phyloP scores from a whole-genome alignment of 2,329 filamentous ascomycete species.

The Hypoxylon sp. region DNA sequence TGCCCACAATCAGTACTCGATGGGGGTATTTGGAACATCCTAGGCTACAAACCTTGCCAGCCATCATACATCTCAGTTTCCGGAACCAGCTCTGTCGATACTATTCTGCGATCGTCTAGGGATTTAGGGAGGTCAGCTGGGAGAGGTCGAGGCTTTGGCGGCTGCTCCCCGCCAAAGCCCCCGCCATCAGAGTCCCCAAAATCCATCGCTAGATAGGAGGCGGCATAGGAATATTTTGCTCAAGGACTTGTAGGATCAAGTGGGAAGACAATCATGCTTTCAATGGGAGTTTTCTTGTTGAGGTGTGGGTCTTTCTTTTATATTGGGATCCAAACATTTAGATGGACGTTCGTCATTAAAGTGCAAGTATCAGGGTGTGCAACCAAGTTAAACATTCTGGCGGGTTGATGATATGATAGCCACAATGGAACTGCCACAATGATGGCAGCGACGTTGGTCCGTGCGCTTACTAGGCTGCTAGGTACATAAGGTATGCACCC shows the following conservation, averaged over 20 bases:
- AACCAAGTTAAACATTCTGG: slow-evolving; percentile 28
- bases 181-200: slow-evolving; percentile 66
- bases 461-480: slow-evolving; percentile 16
- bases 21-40: slow-evolving; percentile 19
- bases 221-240: slow-evolving; percentile 49
- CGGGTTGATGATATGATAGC: slow-evolving; percentile 20
- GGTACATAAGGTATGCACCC: background rate
- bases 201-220: slow-evolving; percentile 69
- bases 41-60: slow-evolving; percentile 82
- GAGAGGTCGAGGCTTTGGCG: slow-evolving; percentile 67
- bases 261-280: slow-evolving; percentile 46
- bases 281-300: slow-evolving; percentile 24
- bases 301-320: slow-evolving; percentile 34
- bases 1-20: slow-evolving; percentile 40
- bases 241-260: slow-evolving; percentile 43
- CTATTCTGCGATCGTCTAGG: slow-evolving; percentile 85
- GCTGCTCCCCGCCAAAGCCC: slow-evolving; percentile 60
- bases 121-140: slow-evolving; percentile 91
- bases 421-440: slow-evolving; percentile 39
- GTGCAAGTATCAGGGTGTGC: slow-evolving; percentile 23
- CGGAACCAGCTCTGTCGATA: slow-evolving; percentile 74
- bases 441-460: slow-evolving; percentile 21
- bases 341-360: slow-evolving; percentile 44
- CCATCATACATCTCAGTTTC: slow-evolving; percentile 99
- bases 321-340: slow-evolving; percentile 34